Conservation (phyloP, 2,329 filamentous ascomycete genomes). For the Mariannaea elegans region DNA sequence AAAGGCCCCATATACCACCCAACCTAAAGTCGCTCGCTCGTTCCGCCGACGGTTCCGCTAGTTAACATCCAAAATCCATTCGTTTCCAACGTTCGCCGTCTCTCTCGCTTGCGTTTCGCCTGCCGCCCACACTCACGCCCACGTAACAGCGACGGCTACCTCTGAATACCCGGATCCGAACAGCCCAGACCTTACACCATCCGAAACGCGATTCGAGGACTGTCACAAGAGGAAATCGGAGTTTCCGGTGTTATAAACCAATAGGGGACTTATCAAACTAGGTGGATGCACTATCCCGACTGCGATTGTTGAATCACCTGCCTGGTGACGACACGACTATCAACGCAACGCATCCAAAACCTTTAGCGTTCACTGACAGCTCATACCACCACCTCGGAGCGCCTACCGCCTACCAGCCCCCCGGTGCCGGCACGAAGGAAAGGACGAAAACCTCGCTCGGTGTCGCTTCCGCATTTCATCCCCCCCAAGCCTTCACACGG, state of each 20-base stretch:
- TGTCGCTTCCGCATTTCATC: not conserved
- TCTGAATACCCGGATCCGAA: not conserved
- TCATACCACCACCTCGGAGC: slow-evolving; percentile 7
- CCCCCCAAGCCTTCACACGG: not conserved
- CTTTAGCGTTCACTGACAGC: not conserved
- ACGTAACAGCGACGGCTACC: slow-evolving; percentile 2
- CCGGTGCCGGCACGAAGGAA: not conserved
- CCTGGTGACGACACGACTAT: slow-evolving; percentile 20
- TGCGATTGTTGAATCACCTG: not conserved
- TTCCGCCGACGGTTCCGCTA: slow-evolving; percentile 15
- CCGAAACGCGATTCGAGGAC: not conserved
- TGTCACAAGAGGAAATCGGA: not conserved
- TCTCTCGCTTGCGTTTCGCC: slow-evolving; percentile 18
- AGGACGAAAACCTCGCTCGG: not conserved
- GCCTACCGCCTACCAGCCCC: slow-evolving; percentile 8
- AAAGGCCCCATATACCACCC: slow-evolving; percentile 18
- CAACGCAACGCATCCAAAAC: slow-evolving; percentile 6
- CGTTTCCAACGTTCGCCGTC: slow-evolving; percentile 10
- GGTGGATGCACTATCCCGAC: not conserved
- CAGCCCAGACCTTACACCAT: slow-evolving; percentile 1
- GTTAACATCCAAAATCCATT: not conserved
- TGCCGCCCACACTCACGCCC: slow-evolving; percentile 15
- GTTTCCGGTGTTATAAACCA: not conserved
- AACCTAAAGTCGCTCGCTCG: slow-evolving; percentile 21
- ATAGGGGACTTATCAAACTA: not conserved